Base-by-base conservation (phyloP, 2,329 filamentous ascomycete species). In the Lachnellula arida region DNA sequence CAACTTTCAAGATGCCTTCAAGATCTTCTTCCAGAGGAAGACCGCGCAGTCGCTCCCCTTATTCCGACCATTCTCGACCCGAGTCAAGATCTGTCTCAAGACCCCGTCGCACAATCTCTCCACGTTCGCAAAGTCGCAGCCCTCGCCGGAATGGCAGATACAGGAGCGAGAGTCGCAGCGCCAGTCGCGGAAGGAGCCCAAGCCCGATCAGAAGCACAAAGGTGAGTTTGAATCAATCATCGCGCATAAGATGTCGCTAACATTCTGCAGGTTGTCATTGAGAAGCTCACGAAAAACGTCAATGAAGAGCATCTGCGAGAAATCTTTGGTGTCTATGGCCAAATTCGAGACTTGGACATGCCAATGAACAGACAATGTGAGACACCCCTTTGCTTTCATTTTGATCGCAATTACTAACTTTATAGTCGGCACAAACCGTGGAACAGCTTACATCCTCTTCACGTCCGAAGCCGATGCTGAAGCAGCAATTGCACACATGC, bases 271-370 rank as follows among this genome's bases (percentile, higher is more conserved):
- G 92, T 99, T 70, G 91, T 99, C 17, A 88, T 99, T 47, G 94
- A 99, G 73, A 92, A 95, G 60, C 79, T 99, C 68, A 96, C 93
- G 4, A 96, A 95, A 72, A 97, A 96, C 68, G 87, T 99, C 65
- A 95, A 89, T 56, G 89, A 93, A 70, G 82, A 82, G 17, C 94
- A 99, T 67, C 77, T 99, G 6, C 82, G 84, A 63, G 94, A 99
- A 71, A 96, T 99, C 58, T 99, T 99, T 70, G 88, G 89, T 49
- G 81, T 83, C 39, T 99, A 94, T 70, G 94, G 94, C 50, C 80
- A 81, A 19, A 95, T 99, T 64, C 82, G 87, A 65, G 90, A 94
- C 64, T 77, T 99, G 22, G 91, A 97, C 67, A 82, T 99, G 64
- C 94, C 94, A 2, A 85, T 97, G 73, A 97, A 95, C 69, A 82